Evolutionary conservation across 768 basidiomycete genomes (phyloP).

Genomic region (Roridomyces roridus): DNA sequence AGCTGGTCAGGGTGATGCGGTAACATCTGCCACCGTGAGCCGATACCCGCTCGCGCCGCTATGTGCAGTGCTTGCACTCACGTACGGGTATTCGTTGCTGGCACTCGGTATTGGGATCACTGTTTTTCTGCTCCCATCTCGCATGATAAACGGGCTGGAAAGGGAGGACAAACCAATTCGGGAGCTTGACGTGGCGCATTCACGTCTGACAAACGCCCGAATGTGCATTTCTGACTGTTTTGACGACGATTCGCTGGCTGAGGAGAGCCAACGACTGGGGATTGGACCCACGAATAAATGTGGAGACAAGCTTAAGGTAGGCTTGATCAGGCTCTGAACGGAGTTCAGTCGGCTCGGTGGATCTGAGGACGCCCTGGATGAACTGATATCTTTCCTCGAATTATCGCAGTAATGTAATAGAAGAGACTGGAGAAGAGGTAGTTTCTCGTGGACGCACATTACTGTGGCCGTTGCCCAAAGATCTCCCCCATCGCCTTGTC

Average conservation of each 20-base stretch:
- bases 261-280: neutral
- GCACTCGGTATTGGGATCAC: neutral
- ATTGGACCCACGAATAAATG: neutral
- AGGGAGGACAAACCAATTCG: neutral
- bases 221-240: neutral
- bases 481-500: no score
- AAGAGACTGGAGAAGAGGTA: no score
- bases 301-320: neutral
- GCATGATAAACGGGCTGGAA: neutral
- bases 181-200: neutral
- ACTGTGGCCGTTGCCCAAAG: no score
- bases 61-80: neutral
- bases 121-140: neutral
- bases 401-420: no score
- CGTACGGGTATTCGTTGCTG: neutral
- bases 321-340: no score
- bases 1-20: neutral
- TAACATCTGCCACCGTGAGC: neutral
- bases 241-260: neutral
- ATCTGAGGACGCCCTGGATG: no score
- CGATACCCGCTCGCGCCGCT: constrained; percentile 8
- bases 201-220: neutral
- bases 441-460: no score
- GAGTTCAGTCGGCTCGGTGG: no score
- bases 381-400: no score